Base-by-base conservation (phyloP, 1,284 basidiomycete species). In the Vanrija humicola region DNA sequence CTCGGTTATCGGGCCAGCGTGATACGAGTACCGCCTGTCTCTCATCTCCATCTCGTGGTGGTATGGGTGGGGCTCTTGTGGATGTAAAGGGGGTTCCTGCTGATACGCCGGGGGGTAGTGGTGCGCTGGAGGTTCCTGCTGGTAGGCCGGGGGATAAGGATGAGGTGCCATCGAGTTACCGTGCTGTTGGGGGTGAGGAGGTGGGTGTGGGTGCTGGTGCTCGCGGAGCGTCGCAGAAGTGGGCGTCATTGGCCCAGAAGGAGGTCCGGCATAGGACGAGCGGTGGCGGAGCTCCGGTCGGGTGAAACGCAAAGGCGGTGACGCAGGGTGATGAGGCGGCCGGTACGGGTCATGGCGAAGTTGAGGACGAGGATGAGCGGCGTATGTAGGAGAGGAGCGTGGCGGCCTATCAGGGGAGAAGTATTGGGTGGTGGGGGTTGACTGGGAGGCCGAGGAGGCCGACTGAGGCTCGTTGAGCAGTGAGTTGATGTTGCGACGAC, bases 401-500 rank as follows among this genome's bases (percentile, higher is more conserved):
- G 38, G 38, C 14, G 9, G 6, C 26, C 19, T 25, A 21, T 39
- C 10, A 10, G 38, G 28, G 14, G 46, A 19, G 9, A n/a, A 15
- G 4, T 45, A 34, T 23, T 51, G 21, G 3, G 34, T 52, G 29
- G 16, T 28, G 6, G 9, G 18, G n/a, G 18, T 21, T 15, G 19
- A 18, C 15, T 18, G n/a, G 7, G 40, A 21, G n/a, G 40, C 16
- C 18, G n/a, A 9, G 7, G 40, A 4, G 3, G 16, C 40, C 7
- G 40, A 19, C 2, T 38, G 44, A 18, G 52, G 42, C 16, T 43
- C 54, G 42, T 60, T 60, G 25, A 60, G 43, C 7, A 60, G 43
- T 5, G 51, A 43, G 1, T 51, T 48, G 23, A 60, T 60, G 42
- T 43, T 54, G 23, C 51, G 51, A 12, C 54, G 51, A 38, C 55